Base-by-base conservation (phyloP, 2,329 filamentous ascomycete genomes). In the Trichothecium roseum region DNA sequence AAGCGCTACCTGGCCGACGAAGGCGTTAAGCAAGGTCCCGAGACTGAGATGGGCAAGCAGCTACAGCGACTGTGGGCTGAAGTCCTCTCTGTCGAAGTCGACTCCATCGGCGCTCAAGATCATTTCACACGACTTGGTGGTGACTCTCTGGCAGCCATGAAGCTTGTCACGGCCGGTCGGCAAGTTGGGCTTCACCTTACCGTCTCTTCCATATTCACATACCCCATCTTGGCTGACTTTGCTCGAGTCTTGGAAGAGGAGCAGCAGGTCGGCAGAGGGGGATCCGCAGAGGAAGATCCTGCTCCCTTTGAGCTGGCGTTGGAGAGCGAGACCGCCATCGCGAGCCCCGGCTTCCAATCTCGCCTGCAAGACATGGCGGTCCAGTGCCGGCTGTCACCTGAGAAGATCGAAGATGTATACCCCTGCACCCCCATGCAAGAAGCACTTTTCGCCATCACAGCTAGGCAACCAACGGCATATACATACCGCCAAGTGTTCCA, bases 51-150 rank as follows among this genome's bases (percentile, higher is more conserved):
- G 14, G 36, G 27, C 13, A 34, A 34, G 26, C n/a, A 20, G 29
- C 36, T 40, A n/a, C 22, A 28, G 14, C 8, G 17, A 29, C 14
- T 42, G 34, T 43, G 40, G 37, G 17, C 18, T n/a, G 18, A 35
- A 13, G n/a, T 43, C 10, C 38, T 43, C 14, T 22, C 20, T 9
- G 22, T 35, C 4, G 18, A 36, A 3, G 32, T 36, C 9, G 31
- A 35, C 12, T 26, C 28, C 5, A 59, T 66, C 16, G 53, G 56
- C 6, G 38, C 51, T 3, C 53, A 62, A 5, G 56, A 64, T 40
- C 62, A 62, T 44, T 68, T 68, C 45, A 64, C 66, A 49, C 53
- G 52, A 1, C 51, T 66, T 0, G 64, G 64, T 9, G 64, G 64
- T 18, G 63, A 67, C 20, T 37, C 35, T 12, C 13, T 37, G 18